Evolutionary conservation across 2,329 filamentous ascomycete genomes (phyloP), one percentile per base, ranked within the genome.

Genomic region (Lasiodiplodia gonubiensis): DNA sequence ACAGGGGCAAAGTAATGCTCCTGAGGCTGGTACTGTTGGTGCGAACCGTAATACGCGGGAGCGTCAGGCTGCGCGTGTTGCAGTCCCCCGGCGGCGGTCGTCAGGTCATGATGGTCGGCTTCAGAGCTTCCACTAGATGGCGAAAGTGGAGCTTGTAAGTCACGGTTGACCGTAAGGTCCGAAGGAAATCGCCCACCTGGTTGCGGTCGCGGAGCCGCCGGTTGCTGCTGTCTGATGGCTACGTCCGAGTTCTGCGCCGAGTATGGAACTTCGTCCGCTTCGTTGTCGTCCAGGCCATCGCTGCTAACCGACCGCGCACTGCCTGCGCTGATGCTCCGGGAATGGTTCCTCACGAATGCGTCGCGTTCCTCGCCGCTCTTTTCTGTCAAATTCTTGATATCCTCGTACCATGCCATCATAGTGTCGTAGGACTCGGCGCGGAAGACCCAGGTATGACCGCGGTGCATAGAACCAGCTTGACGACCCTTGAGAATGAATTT

Each of bases 401-500:
- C 94, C 65, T 95, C 91, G 77, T 93, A 98, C 89, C 95, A 99
- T 54, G 93, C 93, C 83, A 97, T 89, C 94, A 98, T 97, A 16
- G 94, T 97, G 72, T 98, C 94, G 78, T 97, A 84, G 2, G 86
- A 86, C 75, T 90, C 88, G 25, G 88, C 88, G 65, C 88, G 84
- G 80, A 90, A 90, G 11, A 90, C 87, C 88, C 88, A 90, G 48
- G 86, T 86, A 75, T 90, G 88, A 39, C 88, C 88, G 70, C 94
- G 92, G 79, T 98, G 95, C 89, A 98, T 92, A 4, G 91, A 84
- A 64, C 95, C 94, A 4, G 93, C 95, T 80, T 98, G 94, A 69
- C 94, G 91, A 53, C 95, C 95, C 80, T 98, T 99, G 74, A 99
- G 89, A 79, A 97, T 93, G 78, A 99, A 99, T 78, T 99, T 99